Conservation (phyloP, 495 filamentous ascomycete genomes). For the Annulohypoxylon maeteangense region DNA sequence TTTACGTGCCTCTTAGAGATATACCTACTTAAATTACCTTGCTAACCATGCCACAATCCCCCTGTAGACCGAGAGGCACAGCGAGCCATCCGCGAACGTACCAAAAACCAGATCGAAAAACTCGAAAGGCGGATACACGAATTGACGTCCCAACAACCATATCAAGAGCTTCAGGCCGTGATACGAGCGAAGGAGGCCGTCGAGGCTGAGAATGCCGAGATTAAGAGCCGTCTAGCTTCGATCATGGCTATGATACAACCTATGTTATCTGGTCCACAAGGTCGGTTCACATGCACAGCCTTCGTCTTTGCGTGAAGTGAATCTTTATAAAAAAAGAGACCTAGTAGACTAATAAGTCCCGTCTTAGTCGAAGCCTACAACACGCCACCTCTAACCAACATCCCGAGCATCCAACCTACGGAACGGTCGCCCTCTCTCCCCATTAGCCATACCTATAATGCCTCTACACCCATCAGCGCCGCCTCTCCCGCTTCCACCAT, state of each 20-base stretch:
- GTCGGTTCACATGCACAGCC: too few relatives aligned
- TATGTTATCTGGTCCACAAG: constrained; percentile 48
- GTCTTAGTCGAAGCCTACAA: constrained; percentile 32
- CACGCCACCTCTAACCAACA: constrained; percentile 24
- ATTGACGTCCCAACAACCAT: constrained; percentile 74
- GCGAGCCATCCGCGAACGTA: constrained; percentile 81
- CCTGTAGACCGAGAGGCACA: constrained; percentile 77
- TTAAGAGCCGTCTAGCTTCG: constrained; percentile 68
- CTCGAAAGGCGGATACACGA: constrained; percentile 60
- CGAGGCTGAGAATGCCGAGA: constrained; percentile 75
- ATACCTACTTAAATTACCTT: background rate
- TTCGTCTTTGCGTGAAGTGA: too few relatives aligned
- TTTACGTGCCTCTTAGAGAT: background rate
- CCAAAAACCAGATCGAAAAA: constrained; percentile 76
- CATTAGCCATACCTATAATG: constrained; percentile 43
- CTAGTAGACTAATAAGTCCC: background rate
- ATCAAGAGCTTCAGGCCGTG: constrained; percentile 78
- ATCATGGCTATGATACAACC: constrained; percentile 75
- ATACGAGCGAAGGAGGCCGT: constrained; percentile 74
- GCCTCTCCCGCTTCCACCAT: constrained; percentile 50
- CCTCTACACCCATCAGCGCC: constrained; percentile 50
- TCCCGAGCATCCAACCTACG: constrained; percentile 21
- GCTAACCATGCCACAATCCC: constrained; percentile 9
- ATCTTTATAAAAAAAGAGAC: constrained; percentile 34
- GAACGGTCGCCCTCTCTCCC: constrained; percentile 39